phyloP scores from a whole-genome alignment of 768 basidiomycete species.

The Pholiota molesta region DNA sequence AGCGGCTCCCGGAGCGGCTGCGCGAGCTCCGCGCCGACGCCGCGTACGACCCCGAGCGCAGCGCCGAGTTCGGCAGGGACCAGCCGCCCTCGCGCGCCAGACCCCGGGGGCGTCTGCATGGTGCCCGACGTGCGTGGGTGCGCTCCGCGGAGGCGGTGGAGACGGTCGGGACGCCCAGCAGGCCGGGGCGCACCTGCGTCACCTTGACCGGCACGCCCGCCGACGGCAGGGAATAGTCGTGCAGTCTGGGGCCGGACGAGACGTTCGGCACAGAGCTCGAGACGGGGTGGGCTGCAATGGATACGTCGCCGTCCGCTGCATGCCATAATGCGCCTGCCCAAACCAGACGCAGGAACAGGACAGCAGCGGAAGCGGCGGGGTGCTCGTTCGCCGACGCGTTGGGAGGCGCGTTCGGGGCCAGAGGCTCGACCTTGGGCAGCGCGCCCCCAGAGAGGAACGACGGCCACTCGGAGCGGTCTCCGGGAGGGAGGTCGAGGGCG shows the following conservation, averaged over 20 bases:
- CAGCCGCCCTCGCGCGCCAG: slow-evolving; percentile 38
- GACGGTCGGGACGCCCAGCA: slow-evolving; percentile 41
- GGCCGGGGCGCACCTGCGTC: slow-evolving; percentile 64
- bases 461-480: slow-evolving; percentile 96
- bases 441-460: slow-evolving; percentile 75
- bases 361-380: slow-evolving; percentile 12
- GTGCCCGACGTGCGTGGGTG: no score
- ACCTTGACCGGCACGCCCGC: slow-evolving; percentile 36
- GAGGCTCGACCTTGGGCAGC: slow-evolving; percentile 49
- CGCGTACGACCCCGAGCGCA: slow-evolving; percentile 31
- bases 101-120: neutral
- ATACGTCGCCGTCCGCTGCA: slow-evolving; percentile 14
- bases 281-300: slow-evolving; percentile 20
- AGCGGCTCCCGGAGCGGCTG: slow-evolving; percentile 31
- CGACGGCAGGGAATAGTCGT: slow-evolving; percentile 61
- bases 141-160: slow-evolving; percentile 13
- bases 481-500: slow-evolving; percentile 74
- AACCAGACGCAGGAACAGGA: neutral
- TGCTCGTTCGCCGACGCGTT: neutral
- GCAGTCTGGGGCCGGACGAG: slow-evolving; percentile 50
- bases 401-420: neutral
- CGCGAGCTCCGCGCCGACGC: neutral
- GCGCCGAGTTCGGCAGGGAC: slow-evolving; percentile 58
- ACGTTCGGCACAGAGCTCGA: slow-evolving; percentile 26
- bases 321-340: slow-evolving; percentile 9